Conservation (phyloP, 2,329 filamentous ascomycete genomes). For the Alternaria postmessia region DNA sequence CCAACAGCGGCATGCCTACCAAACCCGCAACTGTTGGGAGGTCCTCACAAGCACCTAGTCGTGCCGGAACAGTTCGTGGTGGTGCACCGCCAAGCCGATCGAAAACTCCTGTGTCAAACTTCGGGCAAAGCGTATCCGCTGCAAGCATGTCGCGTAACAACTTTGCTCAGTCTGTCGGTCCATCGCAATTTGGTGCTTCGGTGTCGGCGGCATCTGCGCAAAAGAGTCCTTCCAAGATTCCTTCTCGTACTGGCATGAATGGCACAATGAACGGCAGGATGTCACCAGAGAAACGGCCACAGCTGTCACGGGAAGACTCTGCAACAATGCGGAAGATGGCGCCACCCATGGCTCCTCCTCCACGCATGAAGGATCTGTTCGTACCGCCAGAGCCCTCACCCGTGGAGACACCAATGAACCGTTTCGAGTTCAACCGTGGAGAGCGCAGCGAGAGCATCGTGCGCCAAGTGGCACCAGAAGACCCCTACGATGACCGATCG, state of each 20-base stretch:
- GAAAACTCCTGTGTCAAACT: slow-evolving; percentile 53
- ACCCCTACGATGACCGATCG: slow-evolving; percentile 76
- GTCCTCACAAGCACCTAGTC: slow-evolving; percentile 40
- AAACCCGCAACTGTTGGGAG: slow-evolving; percentile 43
- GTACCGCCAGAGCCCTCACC: slow-evolving; percentile 56
- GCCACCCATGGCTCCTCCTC: slow-evolving; percentile 69
- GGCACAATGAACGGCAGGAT: slow-evolving; percentile 76
- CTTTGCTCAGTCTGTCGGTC: slow-evolving; percentile 46
- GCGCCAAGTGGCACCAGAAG: slow-evolving; percentile 73
- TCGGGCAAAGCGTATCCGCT: slow-evolving; percentile 22
- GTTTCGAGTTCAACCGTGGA: slow-evolving; percentile 49
- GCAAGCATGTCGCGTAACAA: slow-evolving; percentile 48
- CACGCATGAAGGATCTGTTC: slow-evolving; percentile 89
- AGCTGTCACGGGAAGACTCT: slow-evolving; percentile 42
- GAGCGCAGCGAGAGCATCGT: slow-evolving; percentile 67
- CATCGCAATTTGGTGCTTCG: slow-evolving; percentile 37
- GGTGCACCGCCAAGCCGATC: slow-evolving; percentile 50
- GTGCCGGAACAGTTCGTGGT: slow-evolving; percentile 53
- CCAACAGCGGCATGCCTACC: slow-evolving; percentile 51
- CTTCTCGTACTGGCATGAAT: slow-evolving; percentile 73
- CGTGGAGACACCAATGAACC: slow-evolving; percentile 54
- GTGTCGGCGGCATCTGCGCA: slow-evolving; percentile 35
- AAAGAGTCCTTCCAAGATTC: slow-evolving; percentile 73
- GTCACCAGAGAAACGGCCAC: slow-evolving; percentile 74
- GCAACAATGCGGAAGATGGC: slow-evolving; percentile 51